These are phyloP conservation scores for Sorghum bicolor DNA, from an alignment of 176 grass and related monocot genomes.

Conservation along the genomic window Sorghum_bicolor_NCBIv3 NC_012875.2:4027001-4027500, in stretches of 20 bases:
- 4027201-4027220: conserved; percentile 56
- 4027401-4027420: conserved; percentile 38
- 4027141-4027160: conserved; percentile 54
- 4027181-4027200: conserved; percentile 46
- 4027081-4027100: background rate
- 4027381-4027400: conserved; percentile 38
- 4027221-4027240: conserved; percentile 54
- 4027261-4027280: conserved; percentile 44
- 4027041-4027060: background rate
- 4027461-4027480: conserved; percentile 36
- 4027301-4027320: conserved; percentile 5
- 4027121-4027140: background rate
- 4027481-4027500: background rate
- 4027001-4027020: conserved; percentile 3
- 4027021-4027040: background rate
- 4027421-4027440: conserved; percentile 36
- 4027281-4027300: conserved; percentile 36
- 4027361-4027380: background rate
- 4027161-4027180: conserved; percentile 47
- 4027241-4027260: conserved; percentile 20
- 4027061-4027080: too few relatives aligned
- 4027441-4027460: conserved; percentile 42
- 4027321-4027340: conserved; percentile 42
- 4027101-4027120: background rate
- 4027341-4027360: conserved; percentile 10